Percentiles rank a stretch among this genome's conserved stretches.
Conservation (phyloP, 2,329 filamentous ascomycete species). For the Monosporascus sp. region DNA sequence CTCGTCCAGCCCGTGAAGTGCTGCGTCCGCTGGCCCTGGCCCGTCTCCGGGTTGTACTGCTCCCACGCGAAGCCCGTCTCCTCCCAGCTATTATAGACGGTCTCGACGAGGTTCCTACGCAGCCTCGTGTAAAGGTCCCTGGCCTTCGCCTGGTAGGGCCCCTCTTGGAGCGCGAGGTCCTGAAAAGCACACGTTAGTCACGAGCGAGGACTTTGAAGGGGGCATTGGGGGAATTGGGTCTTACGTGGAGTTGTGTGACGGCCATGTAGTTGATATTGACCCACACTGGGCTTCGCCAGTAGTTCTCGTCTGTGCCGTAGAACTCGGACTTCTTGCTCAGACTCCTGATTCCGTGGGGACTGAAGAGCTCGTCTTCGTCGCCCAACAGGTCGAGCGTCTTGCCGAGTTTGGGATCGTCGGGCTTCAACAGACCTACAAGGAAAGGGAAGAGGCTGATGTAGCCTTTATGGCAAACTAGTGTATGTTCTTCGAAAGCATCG, state of each 20-base stretch:
- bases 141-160: slow-evolving; percentile 65
- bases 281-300: slow-evolving; percentile 94
- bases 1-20: slow-evolving; percentile 99
- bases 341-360: slow-evolving; percentile 79
- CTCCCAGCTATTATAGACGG: slow-evolving; percentile 81
- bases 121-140: slow-evolving; percentile 69
- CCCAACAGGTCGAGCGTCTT: slow-evolving; percentile 71
- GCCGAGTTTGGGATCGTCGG: slow-evolving; percentile 69
- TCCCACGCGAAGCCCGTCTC: slow-evolving; percentile 97
- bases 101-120: slow-evolving; percentile 79
- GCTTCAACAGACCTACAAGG: slow-evolving; percentile 70
- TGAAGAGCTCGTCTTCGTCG: slow-evolving; percentile 85
- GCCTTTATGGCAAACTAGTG: slow-evolving; percentile 90
- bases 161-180: slow-evolving; percentile 59
- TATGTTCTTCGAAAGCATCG: slow-evolving; percentile 88
- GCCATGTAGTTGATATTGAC: slow-evolving; percentile 94
- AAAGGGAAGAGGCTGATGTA: slow-evolving; percentile 94
- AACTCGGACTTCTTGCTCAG: slow-evolving; percentile 76
- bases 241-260: slow-evolving; percentile 69
- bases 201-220: slow-evolving; percentile 1
- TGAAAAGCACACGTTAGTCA: slow-evolving; percentile 25
- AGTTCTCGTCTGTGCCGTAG: slow-evolving; percentile 91
- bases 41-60: slow-evolving; percentile 93
- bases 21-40: slow-evolving; percentile 88
- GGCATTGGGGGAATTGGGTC: slow-evolving; percentile 20